These are phyloP conservation scores for Botrytis sinoallii DNA, from an alignment of 2,329 filamentous ascomycete species.

Conservation along the genomic window DNA sequence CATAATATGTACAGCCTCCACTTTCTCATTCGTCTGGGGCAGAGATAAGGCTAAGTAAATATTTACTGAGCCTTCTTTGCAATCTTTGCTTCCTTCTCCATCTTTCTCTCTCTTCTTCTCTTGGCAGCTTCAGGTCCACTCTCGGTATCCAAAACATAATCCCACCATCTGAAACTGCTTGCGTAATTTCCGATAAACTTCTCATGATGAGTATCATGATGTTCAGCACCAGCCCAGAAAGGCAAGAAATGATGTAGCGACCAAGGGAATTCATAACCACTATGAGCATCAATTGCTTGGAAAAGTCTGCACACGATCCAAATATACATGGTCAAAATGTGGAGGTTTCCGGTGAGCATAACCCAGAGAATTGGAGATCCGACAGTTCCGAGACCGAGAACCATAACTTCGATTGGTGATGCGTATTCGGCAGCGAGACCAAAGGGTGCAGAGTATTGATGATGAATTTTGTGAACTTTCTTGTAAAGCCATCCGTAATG, in stretches of 20 bases:
- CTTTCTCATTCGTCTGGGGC: not conserved
- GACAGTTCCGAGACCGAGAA: constrained; percentile 84
- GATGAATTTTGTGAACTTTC: constrained; percentile 97
- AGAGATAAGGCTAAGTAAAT: not conserved
- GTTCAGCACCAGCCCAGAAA: constrained; percentile 95
- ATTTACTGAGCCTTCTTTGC: constrained; percentile 50
- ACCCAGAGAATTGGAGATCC: constrained; percentile 81
- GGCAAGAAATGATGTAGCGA: constrained; percentile 91
- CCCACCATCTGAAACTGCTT: constrained; percentile 99
- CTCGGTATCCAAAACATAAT: constrained; percentile 90
- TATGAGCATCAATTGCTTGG: constrained; percentile 97
- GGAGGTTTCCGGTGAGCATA: constrained; percentile 77
- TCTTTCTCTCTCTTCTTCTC: constrained; percentile 75
- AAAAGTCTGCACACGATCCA: constrained; percentile 93
- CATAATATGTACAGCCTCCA: not conserved
- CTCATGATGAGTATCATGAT: constrained; percentile 97
- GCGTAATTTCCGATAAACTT: constrained; percentile 98
- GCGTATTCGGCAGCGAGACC: constrained; percentile 96
- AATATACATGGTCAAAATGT: constrained; percentile 95
- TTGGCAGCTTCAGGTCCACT: constrained; percentile 83
- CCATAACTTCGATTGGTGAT: constrained; percentile 94
- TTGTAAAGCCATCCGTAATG: constrained; percentile 97
- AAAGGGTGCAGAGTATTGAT: constrained; percentile 97
- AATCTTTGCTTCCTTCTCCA: constrained; percentile 58
- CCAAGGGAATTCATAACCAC: constrained; percentile 98